Percentiles rank a stretch among this genome's conserved stretches.
Evolutionary conservation across 2,329 filamentous ascomycete species (phyloP).

Genomic region (Neofusicoccum umdonicola): DNA sequence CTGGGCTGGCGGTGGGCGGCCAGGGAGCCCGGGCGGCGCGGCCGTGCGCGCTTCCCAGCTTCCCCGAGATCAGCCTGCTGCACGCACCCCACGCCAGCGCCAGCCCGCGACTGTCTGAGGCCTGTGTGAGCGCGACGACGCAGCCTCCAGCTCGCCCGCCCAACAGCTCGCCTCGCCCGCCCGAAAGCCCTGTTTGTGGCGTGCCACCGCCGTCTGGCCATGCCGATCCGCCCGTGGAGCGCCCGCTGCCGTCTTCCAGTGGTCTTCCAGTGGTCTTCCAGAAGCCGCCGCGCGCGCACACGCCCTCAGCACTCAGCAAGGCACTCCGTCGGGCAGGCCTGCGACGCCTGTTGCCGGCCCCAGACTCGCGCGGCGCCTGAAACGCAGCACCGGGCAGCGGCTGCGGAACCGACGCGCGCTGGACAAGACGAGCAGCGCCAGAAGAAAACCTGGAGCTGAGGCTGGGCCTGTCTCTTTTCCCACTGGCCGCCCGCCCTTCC

Average conservation of each 20-base stretch:
- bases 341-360: not conserved
- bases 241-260: constrained; percentile 2
- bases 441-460: not conserved
- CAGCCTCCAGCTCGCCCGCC: constrained; percentile 33
- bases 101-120: not conserved
- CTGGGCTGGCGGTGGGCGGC: not conserved
- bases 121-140: constrained; percentile 33
- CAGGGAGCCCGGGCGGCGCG: not conserved
- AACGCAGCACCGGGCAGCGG: not conserved
- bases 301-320: not conserved
- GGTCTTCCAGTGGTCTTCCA: not conserved
- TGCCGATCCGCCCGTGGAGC: too few species aligned
- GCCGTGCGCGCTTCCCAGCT: not conserved
- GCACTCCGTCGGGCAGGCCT: not conserved
- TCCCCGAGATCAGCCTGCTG: constrained; percentile 15
- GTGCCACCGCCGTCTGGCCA: not conserved
- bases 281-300: not conserved
- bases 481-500: not conserved
- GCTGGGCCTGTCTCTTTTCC: not conserved
- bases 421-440: not conserved
- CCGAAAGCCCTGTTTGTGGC: not conserved
- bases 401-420: not conserved
- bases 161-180: too few species aligned
- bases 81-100: constrained; percentile 3
- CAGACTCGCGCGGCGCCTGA: not conserved